These are phyloP conservation scores for slime mould (Dictyostelium discoideum) DNA, from an alignment of 78 protist species.

Conservation along the genomic window DNA sequence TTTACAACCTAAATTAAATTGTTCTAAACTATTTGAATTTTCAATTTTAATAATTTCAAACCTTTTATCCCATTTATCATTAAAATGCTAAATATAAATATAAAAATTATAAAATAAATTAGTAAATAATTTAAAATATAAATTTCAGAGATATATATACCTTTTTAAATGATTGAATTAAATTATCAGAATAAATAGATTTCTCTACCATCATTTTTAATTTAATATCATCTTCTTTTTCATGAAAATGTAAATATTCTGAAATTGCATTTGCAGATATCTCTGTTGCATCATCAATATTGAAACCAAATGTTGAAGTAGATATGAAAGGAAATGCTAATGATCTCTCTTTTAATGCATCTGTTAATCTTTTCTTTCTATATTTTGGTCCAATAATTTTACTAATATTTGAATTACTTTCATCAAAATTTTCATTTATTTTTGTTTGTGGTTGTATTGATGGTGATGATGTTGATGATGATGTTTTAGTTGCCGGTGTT, in stretches of 20 bases:
- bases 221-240: slow-evolving; percentile 65
- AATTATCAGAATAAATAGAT: slow-evolving; percentile 20
- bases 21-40: neutral
- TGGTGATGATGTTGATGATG: neutral
- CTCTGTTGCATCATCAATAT: slow-evolving; percentile 44
- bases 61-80: slow-evolving; percentile 50
- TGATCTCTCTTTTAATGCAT: slow-evolving; percentile 20
- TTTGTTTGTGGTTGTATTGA: neutral
- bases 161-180: slow-evolving; percentile 13
- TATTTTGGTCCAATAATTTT: slow-evolving; percentile 40
- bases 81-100: neutral
- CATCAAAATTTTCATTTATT: neutral
- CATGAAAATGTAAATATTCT: slow-evolving; percentile 37
- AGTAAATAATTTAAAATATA: neutral
- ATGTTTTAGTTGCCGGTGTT: neutral
- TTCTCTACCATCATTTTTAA: slow-evolving; percentile 33
- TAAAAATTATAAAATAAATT: neutral
- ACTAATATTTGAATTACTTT: slow-evolving; percentile 6
- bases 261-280: slow-evolving; percentile 33
- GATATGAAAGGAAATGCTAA: slow-evolving; percentile 64
- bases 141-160: slow-evolving; percentile 21
- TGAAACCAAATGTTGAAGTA: neutral
- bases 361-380: slow-evolving; percentile 20
- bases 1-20: slow-evolving; percentile 24
- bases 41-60: slow-evolving; percentile 35